These are phyloP conservation scores for Apiospora arundinis DNA, from an alignment of 2,329 filamentous ascomycete species.

Conservation along the genomic window DNA sequence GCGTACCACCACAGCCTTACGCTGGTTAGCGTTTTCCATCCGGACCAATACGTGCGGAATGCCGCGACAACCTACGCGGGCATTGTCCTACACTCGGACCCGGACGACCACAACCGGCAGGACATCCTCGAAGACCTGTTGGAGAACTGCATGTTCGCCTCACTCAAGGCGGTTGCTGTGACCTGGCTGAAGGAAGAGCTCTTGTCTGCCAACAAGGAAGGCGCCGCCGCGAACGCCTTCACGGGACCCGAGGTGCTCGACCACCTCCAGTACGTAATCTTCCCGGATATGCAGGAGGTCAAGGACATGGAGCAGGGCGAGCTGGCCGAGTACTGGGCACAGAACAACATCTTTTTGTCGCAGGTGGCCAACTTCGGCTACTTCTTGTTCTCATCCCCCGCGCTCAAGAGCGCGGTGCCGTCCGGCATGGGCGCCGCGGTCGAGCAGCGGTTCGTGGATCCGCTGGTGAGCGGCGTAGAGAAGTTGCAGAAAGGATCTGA, in stretches of 20 bases:
- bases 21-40: slow-evolving; percentile 64
- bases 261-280: slow-evolving; percentile 65
- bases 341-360: slow-evolving; percentile 60
- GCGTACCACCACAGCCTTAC: slow-evolving; percentile 66
- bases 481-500: slow-evolving; percentile 32
- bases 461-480: slow-evolving; percentile 53
- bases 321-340: slow-evolving; percentile 58
- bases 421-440: slow-evolving; percentile 62
- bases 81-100: slow-evolving; percentile 62
- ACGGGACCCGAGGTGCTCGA: slow-evolving; percentile 61
- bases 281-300: slow-evolving; percentile 61
- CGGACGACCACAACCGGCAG: slow-evolving; percentile 63
- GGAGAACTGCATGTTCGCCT: slow-evolving; percentile 69
- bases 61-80: slow-evolving; percentile 61
- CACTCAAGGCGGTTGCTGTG: slow-evolving; percentile 67
- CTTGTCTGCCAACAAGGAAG: slow-evolving; percentile 49
- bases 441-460: slow-evolving; percentile 63
- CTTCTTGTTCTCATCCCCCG: slow-evolving; percentile 57
- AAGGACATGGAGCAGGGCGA: slow-evolving; percentile 48
- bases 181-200: slow-evolving; percentile 70
- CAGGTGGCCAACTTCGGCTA: slow-evolving; percentile 67
- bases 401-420: slow-evolving; percentile 57
- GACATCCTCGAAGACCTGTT: slow-evolving; percentile 69
- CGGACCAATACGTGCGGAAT: slow-evolving; percentile 59
- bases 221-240: slow-evolving; percentile 48